A percentile compares a stretch with the other conserved stretches of the same genome.
These are phyloP conservation scores for Plasmodium knowlesi DNA, from an alignment of 169 alveolate species.

Conservation along the genomic window DNA sequence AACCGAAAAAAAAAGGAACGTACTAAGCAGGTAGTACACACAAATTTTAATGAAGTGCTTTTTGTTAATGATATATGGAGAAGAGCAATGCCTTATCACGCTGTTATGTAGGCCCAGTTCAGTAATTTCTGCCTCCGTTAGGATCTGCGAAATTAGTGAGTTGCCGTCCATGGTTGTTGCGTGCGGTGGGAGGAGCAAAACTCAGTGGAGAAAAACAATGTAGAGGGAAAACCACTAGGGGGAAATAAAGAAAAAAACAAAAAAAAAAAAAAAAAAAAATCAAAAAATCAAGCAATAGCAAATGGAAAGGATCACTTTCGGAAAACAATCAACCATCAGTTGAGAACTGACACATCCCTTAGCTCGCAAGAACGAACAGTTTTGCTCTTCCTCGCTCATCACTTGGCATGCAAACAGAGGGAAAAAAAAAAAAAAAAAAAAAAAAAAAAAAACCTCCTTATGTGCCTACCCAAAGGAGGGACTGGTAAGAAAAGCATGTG, in stretches of 20 bases:
- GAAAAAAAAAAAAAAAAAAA: neutral
- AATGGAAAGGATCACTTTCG: neutral
- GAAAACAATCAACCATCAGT: neutral
- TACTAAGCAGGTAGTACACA: constrained; percentile 26
- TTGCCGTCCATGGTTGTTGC: constrained; percentile 2
- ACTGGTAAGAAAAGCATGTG: neutral
- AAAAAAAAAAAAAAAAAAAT: neutral
- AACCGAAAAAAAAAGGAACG: constrained; percentile 37
- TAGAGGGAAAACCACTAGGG: neutral
- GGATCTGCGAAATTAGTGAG: constrained; percentile 47
- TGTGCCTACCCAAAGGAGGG: neutral
- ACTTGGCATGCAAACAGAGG: neutral
- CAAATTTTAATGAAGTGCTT: constrained; percentile 30
- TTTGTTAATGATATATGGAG: constrained; percentile 46
- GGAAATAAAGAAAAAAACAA: neutral
- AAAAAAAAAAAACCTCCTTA: neutral
- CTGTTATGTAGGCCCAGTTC: constrained; percentile 53
- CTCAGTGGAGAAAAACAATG: neutral
- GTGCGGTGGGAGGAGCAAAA: neutral
- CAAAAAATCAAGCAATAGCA: neutral
- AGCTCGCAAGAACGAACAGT: neutral
- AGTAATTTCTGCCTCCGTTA: constrained; percentile 63
- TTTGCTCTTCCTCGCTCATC: neutral
- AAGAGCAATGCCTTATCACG: constrained; percentile 34
- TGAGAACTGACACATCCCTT: neutral